phyloP scores from a whole-genome alignment of 306 rosid genomes.

The Amphicarpaea edgeworthii region DNA sequence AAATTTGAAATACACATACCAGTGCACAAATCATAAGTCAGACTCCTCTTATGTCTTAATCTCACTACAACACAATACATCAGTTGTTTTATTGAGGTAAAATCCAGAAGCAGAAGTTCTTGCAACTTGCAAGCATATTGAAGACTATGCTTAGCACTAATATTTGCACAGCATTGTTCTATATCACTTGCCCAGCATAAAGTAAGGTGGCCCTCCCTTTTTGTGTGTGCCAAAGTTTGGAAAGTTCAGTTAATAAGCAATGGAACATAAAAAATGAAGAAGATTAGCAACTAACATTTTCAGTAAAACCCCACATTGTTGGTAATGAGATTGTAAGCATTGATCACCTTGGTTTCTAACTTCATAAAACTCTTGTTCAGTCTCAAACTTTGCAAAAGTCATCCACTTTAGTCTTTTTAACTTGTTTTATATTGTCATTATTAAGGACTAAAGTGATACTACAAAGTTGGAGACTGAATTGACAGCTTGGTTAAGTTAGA shows the following conservation, averaged over 20 bases:
- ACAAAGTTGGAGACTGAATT: not conserved
- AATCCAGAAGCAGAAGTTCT: not conserved
- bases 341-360: not conserved
- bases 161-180: not conserved
- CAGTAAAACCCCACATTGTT: not conserved
- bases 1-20: not conserved
- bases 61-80: not conserved
- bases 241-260: not conserved
- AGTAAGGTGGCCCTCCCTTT: not conserved
- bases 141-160: not conserved
- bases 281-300: not conserved
- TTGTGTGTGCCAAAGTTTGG: too few relatives aligned
- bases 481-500: not conserved
- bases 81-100: constrained; percentile 1
- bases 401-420: not conserved
- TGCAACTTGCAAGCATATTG: not conserved
- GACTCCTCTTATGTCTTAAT: not conserved
- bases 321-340: not conserved
- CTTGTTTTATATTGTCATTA: not conserved
- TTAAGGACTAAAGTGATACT: not conserved
- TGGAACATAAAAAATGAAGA: not conserved
- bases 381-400: not conserved
- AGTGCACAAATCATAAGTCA: not conserved
- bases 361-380: not conserved
- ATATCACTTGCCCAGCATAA: constrained; percentile 9